Base-by-base conservation (phyloP, 768 basidiomycete genomes). In the Amanita phalloides region DNA sequence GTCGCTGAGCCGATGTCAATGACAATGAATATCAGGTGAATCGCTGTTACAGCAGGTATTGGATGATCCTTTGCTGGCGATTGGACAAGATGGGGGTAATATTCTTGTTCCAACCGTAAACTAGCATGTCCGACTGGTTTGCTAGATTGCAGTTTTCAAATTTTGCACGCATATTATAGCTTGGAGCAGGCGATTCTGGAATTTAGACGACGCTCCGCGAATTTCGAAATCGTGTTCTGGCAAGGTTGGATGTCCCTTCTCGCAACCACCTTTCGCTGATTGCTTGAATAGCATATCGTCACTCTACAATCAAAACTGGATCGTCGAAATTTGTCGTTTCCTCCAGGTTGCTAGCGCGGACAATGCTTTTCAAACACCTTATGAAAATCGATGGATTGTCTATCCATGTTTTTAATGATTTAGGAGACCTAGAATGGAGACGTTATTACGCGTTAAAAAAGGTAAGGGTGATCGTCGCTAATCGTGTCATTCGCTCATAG, bases 141-240 rank as follows among this genome's bases (percentile, higher is more conserved):
- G 39, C 37, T 53, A 81, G 81, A 77, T 28, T 62, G 64, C 0
- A 75, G 74, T 35, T 82, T 83, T 55, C 84, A 86, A 61, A 72
- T 82, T 45, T 54, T 82, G 2, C 84, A 86, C 59, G 85, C 82
- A 2, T 63, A 74, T 26, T 70, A 76, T 49, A 62, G 66, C 3
- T 64, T 86, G 35, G 84, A 86, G 57, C 63, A 65, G n/a, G 63
- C 71, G 3, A 60, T 86, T 6, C 50, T 68, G 6, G 69, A 81
- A 35, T 75, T 82, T 51, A 60, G 66, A 13, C 67, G 65, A 26
- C 71, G 83, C 11, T 70, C 68, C 4, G 76, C 77, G 0, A 70
- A 71, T 30, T 83, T 85, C 49, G 80, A 85, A 32, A 65, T 86
- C 28, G 76, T 79, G 3, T 86, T 86, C 60, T 86, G 76, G 70